Base-by-base conservation (phyloP, 2,329 filamentous ascomycete species). In the Colletotrichum sp. region DNA sequence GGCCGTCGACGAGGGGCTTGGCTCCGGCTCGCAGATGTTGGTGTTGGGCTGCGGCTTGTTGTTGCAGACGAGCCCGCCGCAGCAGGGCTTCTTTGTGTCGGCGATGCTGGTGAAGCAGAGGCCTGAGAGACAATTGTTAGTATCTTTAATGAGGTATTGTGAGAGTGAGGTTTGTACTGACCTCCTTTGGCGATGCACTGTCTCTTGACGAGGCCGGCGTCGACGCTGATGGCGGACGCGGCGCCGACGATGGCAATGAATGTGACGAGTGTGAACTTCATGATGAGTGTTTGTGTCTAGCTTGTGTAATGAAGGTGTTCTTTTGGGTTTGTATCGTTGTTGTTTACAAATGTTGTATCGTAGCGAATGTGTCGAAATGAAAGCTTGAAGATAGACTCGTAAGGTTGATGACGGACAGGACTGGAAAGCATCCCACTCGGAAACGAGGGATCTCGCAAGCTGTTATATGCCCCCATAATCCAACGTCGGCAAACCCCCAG, bases 151-250 rank as follows among this genome's bases (percentile, higher is more conserved):
- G 18, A 48, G 18, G 9, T 30, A 2, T 2, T 43, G 39, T 43
- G 9, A 43, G 39, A 6, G 18, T 43, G 18, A 10, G 39, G 13
- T 0, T 9, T 16, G 3, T 30, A 60, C 72, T 16, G 12, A 74
- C 72, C 34, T 74, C 72, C 67, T 1, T 30, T 24, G 8, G 26
- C 34, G 34, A 71, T 61, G 72, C 72, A 74, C 18, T 74, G 60
- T 55, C 67, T 66, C 67, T 71, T 71, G 67, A 74, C 16, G 15
- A 66, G 72, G 26, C 67, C 52, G 26, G 34, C 28, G 34, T 71
- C 72, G 72, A 74, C 67, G 60, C 72, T 74, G 48, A 71, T 60
- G 18, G 72, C 72, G 34, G 72, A 71, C 5, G 48, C 72, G 26
- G 21, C 72, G 34, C 72, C 60, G 36, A 61, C 30, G 60, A 74